A percentile compares a stretch with the other conserved stretches of the same genome.
Conservation (phyloP, 1,139 yeast genomes). For the Pneumocystis canis region DNA sequence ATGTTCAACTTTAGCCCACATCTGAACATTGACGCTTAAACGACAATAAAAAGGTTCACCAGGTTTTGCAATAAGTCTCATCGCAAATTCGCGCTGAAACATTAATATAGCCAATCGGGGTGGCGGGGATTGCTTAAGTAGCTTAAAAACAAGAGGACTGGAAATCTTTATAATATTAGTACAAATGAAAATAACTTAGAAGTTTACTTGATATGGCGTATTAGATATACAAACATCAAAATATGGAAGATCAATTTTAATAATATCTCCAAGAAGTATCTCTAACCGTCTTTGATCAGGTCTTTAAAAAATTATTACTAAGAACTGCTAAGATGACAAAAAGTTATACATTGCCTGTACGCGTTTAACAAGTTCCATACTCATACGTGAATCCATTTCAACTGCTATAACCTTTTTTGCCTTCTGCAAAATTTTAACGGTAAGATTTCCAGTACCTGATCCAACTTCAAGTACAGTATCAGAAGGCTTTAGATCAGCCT, state of each 20-base stretch:
- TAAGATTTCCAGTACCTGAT: conserved; percentile 97
- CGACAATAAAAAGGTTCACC: conserved; percentile 89
- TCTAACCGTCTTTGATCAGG: conserved; percentile 84
- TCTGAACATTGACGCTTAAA: conserved; percentile 87
- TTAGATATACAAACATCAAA: conserved; percentile 93
- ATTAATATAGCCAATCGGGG: conserved; percentile 89
- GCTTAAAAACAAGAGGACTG: conserved; percentile 85
- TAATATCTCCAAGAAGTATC: conserved; percentile 84
- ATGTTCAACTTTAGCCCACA: conserved; percentile 98
- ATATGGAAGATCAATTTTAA: conserved; percentile 88
- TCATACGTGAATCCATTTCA: conserved; percentile 99
- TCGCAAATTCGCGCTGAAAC: conserved; percentile 96
- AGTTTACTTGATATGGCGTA: conserved; percentile 65
- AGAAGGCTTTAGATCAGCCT: conserved; percentile 75
- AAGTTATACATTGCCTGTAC: conserved; percentile 43
- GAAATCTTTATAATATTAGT: conserved; percentile 36
- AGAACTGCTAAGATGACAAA: background rate
- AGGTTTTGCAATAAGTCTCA: conserved; percentile 84
- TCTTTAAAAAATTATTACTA: conserved; percentile 32
- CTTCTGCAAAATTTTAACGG: conserved; percentile 80
- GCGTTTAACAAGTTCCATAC: conserved; percentile 92
- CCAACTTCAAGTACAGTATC: conserved; percentile 93
- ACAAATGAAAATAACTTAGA: background rate
- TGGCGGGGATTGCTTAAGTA: conserved; percentile 80
- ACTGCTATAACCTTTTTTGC: conserved; percentile 87